These are phyloP conservation scores for Penicillium hordei DNA, from an alignment of 2,329 filamentous ascomycete genomes.

Conservation along the genomic window DNA sequence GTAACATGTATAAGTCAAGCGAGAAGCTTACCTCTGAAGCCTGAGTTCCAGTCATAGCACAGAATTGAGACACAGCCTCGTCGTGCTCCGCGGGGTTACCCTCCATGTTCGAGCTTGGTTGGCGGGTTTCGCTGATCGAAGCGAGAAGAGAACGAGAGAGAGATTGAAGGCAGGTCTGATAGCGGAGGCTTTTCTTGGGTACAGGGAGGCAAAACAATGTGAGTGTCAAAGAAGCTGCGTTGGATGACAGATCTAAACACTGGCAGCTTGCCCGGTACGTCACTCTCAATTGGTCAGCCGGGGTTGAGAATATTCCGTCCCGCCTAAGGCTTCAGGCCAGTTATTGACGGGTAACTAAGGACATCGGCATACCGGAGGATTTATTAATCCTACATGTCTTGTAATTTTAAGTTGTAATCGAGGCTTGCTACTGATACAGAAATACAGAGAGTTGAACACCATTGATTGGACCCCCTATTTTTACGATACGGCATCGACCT, in stretches of 20 bases:
- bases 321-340: neutral
- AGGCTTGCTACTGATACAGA: too few species aligned
- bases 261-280: constrained; percentile 5
- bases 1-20: too few species aligned
- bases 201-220: neutral
- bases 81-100: constrained; percentile 40
- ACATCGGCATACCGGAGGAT: too few species aligned
- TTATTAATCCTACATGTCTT: too few species aligned
- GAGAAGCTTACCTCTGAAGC: constrained; percentile 48
- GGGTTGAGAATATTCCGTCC: neutral
- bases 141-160: neutral
- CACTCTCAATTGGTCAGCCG: constrained; percentile 11
- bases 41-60: constrained; percentile 55
- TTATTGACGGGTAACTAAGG: too few species aligned
- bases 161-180: neutral
- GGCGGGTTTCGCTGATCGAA: neutral
- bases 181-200: too few species aligned
- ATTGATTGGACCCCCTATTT: too few species aligned
- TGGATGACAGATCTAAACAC: constrained; percentile 4
- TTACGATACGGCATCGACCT: too few species aligned
- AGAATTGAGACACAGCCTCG: constrained; percentile 54
- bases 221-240: neutral
- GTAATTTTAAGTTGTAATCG: too few species aligned
- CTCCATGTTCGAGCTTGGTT: constrained; percentile 32
- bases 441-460: too few species aligned